Evolutionary conservation across 78 protist genomes (phyloP), one percentile per base, ranked within the genome.

Genomic region (Dictyostelium capitatum): DNA sequence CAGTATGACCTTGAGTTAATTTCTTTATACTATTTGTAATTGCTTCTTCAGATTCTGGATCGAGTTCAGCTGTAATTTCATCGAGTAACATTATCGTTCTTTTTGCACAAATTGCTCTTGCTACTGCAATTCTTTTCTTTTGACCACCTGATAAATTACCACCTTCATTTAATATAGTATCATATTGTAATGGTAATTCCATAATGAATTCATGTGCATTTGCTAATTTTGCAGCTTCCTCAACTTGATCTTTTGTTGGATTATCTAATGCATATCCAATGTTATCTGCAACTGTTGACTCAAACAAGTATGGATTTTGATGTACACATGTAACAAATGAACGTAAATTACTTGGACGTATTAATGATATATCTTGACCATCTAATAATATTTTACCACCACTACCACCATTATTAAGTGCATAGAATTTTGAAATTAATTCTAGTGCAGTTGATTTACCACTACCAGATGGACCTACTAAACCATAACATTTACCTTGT

Each of bases 31-130:
- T 97, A 62, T 95, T 95, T 28, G 95, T 95, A 51, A 98, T 97
- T 17, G 95, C 90, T 23, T 65, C 73, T 90, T 98, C 99, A n/a
- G 96, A 72, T 75, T 97, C 94, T 2, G 98, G 91, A 84, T 98
- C 99, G 25, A 98, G 93, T 25, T 97, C 98, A 6, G 98, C 85
- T 10, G 99, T 98, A 37, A 97, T 97, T 95, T 98, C 99, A 83
- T 98, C 99, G 43, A 98, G 94, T 32, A 98, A 75, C 74, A 98
- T 80, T 53, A 98, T 90, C 70, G 80, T 83, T 37, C 98, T 96
- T 50, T 97, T 87, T 32, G 90, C 70, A 37, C 97, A 90, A 8
- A 98, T 64, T 6, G 97, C 98, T 17, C 99, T 65, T 30, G 99
- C 99, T 12, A 98, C 96, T 41, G 98, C 98, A 48, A 98, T 90